Evolutionary conservation across 2,329 filamentous ascomycete genomes (phyloP).

Genomic region (Thelonectria rubi): DNA sequence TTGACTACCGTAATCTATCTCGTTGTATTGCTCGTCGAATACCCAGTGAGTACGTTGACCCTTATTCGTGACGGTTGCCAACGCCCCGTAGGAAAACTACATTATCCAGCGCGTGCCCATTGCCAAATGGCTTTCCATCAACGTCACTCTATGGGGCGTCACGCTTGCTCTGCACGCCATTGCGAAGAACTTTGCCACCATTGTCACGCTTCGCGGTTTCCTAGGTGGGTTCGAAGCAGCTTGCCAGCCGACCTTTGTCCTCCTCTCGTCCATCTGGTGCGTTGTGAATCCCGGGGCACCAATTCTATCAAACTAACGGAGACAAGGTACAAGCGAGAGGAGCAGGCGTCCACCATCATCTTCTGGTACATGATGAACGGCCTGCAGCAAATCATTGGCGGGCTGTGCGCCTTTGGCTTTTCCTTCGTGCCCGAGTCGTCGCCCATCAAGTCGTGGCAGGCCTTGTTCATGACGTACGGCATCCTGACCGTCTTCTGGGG

Average conservation of each 20-base stretch:
- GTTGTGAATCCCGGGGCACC: not conserved
- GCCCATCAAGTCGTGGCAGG: constrained; percentile 71
- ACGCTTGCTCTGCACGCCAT: constrained; percentile 68
- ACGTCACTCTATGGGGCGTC: constrained; percentile 70
- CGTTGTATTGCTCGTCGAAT: constrained; percentile 73
- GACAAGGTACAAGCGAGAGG: constrained; percentile 65
- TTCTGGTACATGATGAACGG: constrained; percentile 82
- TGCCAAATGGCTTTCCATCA: constrained; percentile 70
- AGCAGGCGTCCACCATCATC: constrained; percentile 71
- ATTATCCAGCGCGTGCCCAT: constrained; percentile 68
- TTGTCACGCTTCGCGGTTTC: constrained; percentile 68
- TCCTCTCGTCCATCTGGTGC: constrained; percentile 71
- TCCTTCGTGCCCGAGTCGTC: constrained; percentile 57
- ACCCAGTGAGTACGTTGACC: constrained; percentile 53
- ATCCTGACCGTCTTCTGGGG: constrained; percentile 69
- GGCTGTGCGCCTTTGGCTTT: constrained; percentile 72
- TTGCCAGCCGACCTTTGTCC: constrained; percentile 72
- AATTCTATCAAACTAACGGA: not conserved
- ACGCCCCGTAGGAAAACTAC: constrained; percentile 57
- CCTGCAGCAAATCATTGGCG: constrained; percentile 74
- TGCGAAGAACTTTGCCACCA: constrained; percentile 65
- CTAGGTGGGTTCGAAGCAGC: constrained; percentile 76
- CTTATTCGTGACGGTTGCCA: not conserved
- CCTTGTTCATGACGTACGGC: constrained; percentile 72
- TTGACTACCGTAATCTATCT: constrained; percentile 79